Base-by-base conservation (phyloP, 1,284 basidiomycete genomes). In the Phlebopus sp. region DNA sequence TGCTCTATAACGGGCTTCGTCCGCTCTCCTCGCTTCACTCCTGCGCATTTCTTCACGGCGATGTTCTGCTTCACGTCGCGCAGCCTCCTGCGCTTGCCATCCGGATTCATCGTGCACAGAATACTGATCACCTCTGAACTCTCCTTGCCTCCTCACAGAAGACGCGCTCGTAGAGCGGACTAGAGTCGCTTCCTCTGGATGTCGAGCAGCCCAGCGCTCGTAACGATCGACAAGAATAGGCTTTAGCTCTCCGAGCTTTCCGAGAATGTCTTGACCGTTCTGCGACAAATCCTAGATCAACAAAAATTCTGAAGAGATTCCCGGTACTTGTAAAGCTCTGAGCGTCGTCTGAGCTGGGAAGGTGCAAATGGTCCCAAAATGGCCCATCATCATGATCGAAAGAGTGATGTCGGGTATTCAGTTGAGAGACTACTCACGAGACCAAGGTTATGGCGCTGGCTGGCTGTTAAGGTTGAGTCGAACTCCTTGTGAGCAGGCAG, bases 191-290 rank as follows among this genome's bases (percentile, higher is more conserved):
- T 64, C 63, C 34, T 68, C 66, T 3, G 66, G 63, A 47, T 75
- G 62, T 39, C 68, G 63, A 13, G 58, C 54, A 6, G 59, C 56
- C 79, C 79, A 82, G 37, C 67, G 66, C 44, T 78, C 75, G 47
- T 75, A 74, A n/a, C 77, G 71, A 37, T 78, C 72, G 31, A 79
- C 70, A 14, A 82, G 69, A 10, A 63, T 56, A 11, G 73, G 73
- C 48, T 82, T 82, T 37, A 82, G 66, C 29, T 74, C 68, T 29
- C 72, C 64, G 14, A 82, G 73, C 51, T 70, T 68, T 51, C 72
- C 69, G 29, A 87, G 70, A 44, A 86, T 84, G 47, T 84, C 77
- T 63, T 85, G 79, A 10, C 85, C 85, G 50, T 87, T 86, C 85
- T 87, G 57, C 53, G 37, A 54, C 18, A 41, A 46, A 47, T 32